Evolutionary conservation across 2,329 filamentous ascomycete genomes (phyloP).

Genomic region (Orbilia brochopaga): DNA sequence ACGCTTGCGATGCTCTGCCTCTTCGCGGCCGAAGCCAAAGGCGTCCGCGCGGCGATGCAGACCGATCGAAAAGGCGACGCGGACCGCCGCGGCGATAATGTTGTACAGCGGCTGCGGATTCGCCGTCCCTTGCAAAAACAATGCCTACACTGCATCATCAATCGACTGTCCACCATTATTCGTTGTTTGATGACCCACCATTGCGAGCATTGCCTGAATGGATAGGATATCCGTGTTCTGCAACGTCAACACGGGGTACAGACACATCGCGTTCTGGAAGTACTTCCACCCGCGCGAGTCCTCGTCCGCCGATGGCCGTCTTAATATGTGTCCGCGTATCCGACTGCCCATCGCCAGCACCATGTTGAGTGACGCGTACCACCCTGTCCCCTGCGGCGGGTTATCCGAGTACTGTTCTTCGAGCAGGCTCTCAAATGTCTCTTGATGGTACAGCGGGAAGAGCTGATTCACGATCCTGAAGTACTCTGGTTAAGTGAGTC

Average conservation of each 20-base stretch:
- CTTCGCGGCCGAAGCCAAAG: constrained; percentile 90
- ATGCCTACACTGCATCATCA: constrained; percentile 62
- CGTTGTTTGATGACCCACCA: constrained; percentile 62
- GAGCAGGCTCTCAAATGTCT: constrained; percentile 96
- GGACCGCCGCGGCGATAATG: constrained; percentile 85
- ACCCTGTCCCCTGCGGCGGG: constrained; percentile 92
- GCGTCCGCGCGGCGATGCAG: constrained; percentile 90
- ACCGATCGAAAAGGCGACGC: constrained; percentile 90
- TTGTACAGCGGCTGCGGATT: constrained; percentile 95
- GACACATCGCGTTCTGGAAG: constrained; percentile 93
- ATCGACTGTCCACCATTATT: neutral
- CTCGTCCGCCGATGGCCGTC: constrained; percentile 85
- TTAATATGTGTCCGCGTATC: constrained; percentile 73
- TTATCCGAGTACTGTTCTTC: constrained; percentile 91
- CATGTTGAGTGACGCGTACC: constrained; percentile 97
- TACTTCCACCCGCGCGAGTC: constrained; percentile 84
- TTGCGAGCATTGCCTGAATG: constrained; percentile 90
- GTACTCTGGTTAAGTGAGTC: constrained; percentile 66
- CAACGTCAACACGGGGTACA: constrained; percentile 91
- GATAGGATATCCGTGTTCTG: constrained; percentile 93
- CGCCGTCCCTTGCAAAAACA: constrained; percentile 94
- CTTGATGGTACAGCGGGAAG: constrained; percentile 95
- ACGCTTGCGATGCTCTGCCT: constrained; percentile 85
- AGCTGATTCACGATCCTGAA: constrained; percentile 99
- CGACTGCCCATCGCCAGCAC: constrained; percentile 91